Conservation (phyloP, 495 filamentous ascomycete genomes). For the Hypoxylon intermedium region DNA sequence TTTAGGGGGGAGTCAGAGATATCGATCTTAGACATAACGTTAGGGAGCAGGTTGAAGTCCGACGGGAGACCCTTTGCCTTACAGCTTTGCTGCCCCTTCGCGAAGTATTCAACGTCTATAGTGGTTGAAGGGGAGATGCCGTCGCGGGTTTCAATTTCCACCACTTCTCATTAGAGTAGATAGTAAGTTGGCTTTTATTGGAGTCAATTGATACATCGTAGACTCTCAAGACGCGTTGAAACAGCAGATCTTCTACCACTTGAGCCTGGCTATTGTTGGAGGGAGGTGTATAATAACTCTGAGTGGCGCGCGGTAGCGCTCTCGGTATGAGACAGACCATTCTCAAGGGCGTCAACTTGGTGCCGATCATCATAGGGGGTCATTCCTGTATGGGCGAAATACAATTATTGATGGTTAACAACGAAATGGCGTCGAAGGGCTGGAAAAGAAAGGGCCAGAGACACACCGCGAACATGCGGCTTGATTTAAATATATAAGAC, state of each 20-base stretch:
- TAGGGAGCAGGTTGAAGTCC: conserved; percentile 2
- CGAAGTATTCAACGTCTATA: conserved; percentile 3
- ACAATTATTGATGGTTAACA: conserved; percentile 26
- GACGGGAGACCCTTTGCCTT: not conserved
- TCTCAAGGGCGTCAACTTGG: conserved; percentile 26
- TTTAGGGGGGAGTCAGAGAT: conserved; percentile 14
- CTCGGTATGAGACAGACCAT: conserved; percentile 40
- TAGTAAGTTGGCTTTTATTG: conserved; percentile 13
- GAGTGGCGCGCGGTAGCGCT: conserved; percentile 34
- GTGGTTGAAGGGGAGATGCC: conserved; percentile 8
- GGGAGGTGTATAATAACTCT: conserved; percentile 7
- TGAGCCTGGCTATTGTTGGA: not conserved
- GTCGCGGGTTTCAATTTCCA: conserved; percentile 23
- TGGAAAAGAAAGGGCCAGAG: conserved; percentile 10
- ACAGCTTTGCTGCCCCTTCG: not conserved
- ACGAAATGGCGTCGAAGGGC: conserved; percentile 5
- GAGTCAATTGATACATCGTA: conserved; percentile 1
- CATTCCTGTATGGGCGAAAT: conserved; percentile 27
- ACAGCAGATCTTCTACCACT: conserved; percentile 2
- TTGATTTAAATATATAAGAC: conserved; percentile 42
- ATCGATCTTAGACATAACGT: not conserved
- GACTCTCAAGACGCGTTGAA: conserved; percentile 23
- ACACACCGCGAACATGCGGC: conserved; percentile 5
- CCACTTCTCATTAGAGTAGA: conserved; percentile 5
- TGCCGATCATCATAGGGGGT: conserved; percentile 31